A percentile compares a stretch with the other conserved stretches of the same genome.
phyloP scores from a whole-genome alignment of 176 grass and related monocot genomes.

The Thinopyrum elongatum region DNA sequence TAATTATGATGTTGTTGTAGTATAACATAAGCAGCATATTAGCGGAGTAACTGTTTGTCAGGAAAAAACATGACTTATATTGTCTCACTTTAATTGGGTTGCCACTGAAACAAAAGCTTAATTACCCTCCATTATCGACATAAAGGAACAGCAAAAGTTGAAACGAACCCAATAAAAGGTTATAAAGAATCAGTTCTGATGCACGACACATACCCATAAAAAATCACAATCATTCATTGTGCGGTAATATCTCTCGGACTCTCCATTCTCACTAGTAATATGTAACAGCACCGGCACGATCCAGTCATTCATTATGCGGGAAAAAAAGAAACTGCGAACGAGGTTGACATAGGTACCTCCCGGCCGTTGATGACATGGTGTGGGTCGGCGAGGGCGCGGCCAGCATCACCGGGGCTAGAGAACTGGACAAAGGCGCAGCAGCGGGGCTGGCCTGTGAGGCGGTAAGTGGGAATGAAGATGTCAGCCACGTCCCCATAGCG shows the following conservation, averaged over 20 bases:
- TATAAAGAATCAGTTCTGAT: neutral
- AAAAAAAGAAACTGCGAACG: neutral
- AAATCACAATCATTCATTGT: neutral
- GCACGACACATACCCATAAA: neutral
- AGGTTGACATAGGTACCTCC: neutral
- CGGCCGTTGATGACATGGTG: neutral
- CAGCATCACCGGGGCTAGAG: neutral
- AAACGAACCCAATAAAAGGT: no score
- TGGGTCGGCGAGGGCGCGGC: neutral
- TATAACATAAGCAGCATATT: neutral
- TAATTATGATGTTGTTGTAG: neutral
- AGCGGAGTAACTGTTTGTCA: neutral
- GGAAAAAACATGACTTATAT: neutral
- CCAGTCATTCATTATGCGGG: neutral
- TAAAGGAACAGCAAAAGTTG: neutral
- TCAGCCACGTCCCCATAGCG: constrained; percentile 40
- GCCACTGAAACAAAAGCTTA: neutral
- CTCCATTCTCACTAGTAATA: neutral
- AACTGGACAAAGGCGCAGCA: constrained; percentile 43
- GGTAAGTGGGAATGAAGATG: constrained; percentile 23
- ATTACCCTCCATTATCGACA: neutral
- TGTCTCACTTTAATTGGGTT: neutral
- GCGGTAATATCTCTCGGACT: no score
- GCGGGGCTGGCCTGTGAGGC: neutral
- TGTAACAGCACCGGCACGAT: neutral